These are phyloP conservation scores for Trichoderma reesei DNA, from an alignment of 495 filamentous ascomycete species.

Conservation along the genomic window DNA sequence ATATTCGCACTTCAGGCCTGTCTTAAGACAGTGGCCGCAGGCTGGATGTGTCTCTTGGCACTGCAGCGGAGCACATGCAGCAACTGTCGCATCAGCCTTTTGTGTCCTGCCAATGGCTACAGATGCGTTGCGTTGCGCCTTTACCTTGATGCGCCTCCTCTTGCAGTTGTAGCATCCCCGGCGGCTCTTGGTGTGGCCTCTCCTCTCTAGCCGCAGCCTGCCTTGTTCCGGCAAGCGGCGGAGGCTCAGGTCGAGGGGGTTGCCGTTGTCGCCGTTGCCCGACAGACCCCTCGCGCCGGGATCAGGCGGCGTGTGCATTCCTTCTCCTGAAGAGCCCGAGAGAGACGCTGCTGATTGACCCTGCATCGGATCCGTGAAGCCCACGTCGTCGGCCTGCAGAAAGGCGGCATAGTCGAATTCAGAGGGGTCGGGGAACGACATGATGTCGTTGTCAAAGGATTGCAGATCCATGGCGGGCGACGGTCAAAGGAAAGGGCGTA, in stretches of 20 bases:
- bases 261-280: neutral
- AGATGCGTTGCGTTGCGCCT: neutral
- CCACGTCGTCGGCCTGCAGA: conserved; percentile 21
- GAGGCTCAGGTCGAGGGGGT: neutral
- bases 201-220: conserved; percentile 30
- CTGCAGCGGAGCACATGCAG: conserved; percentile 18
- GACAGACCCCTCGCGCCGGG: neutral
- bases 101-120: neutral
- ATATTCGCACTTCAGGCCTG: conserved; percentile 49
- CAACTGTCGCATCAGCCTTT: neutral
- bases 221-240: conserved; percentile 1
- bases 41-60: conserved; percentile 50
- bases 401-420: conserved; percentile 27
- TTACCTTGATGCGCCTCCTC: conserved; percentile 49
- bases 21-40: conserved; percentile 49
- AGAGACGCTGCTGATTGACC: neutral
- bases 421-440: conserved; percentile 8
- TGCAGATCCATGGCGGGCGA: neutral
- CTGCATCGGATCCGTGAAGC: conserved; percentile 22
- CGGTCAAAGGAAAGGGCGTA: neutral
- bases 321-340: conserved; percentile 9
- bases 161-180: conserved; percentile 60
- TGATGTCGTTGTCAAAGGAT: neutral
- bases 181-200: conserved; percentile 51
- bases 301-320: neutral